A percentile compares a stretch with the other conserved stretches of the same genome.
Conservation (phyloP, 192 early-diverging fungal genomes). For the Bifiguratus adelaidae region DNA sequence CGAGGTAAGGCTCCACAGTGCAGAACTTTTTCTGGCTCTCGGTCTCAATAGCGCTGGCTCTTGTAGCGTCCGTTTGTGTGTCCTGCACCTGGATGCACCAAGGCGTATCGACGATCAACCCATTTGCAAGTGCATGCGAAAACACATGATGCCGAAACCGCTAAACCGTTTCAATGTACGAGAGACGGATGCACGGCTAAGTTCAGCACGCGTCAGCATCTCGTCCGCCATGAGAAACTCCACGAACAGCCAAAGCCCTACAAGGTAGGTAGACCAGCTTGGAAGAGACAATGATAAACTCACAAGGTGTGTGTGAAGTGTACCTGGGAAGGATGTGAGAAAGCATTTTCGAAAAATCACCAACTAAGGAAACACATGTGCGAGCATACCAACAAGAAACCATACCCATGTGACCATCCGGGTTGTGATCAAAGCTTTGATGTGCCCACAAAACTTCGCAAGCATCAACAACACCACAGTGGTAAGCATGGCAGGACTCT, state of each 20-base stretch:
- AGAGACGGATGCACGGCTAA: conserved; percentile 15
- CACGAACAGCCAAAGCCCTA: conserved; percentile 7
- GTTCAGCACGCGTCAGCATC: conserved; percentile 20
- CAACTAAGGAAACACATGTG: conserved; percentile 26
- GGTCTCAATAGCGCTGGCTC: neutral
- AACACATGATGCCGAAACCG: conserved; percentile 11
- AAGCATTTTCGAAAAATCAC: conserved; percentile 20
- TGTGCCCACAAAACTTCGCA: conserved; percentile 18
- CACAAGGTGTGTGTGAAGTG: conserved; percentile 11
- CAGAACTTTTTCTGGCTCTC: neutral
- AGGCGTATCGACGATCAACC: conserved; percentile 16
- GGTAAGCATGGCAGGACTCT: neutral
- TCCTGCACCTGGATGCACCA: conserved; percentile 14
- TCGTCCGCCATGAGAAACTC: conserved; percentile 15
- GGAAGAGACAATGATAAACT: neutral
- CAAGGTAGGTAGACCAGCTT: neutral
- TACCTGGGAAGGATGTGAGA: conserved; percentile 21
- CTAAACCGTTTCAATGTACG: conserved; percentile 5
- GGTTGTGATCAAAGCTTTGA: conserved; percentile 25
- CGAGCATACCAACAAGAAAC: conserved; percentile 24
- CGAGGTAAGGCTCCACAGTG: conserved; percentile 9
- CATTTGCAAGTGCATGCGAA: conserved; percentile 19
- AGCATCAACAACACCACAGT: conserved; percentile 18
- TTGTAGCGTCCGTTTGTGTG: conserved; percentile 29
- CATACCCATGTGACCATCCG: conserved; percentile 18